Evolutionary conservation across 129 eudicot genomes (phyloP).

Genomic region (Escallonia herrerae): DNA sequence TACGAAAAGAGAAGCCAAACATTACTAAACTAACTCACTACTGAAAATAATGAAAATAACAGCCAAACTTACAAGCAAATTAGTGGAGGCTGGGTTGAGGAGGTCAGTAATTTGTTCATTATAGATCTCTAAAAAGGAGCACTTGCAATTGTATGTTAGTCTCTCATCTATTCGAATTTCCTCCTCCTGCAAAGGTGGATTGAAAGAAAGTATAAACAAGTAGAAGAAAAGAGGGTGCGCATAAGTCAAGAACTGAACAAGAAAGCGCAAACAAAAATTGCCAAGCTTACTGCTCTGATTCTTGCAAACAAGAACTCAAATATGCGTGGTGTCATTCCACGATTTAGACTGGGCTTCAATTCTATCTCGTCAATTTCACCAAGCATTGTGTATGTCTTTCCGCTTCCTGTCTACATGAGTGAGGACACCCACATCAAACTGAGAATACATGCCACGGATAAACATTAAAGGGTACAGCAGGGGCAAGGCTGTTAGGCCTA

Average conservation of each 20-base stretch:
- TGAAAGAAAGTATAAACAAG: background rate
- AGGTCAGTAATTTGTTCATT: constrained; percentile 96
- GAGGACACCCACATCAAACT: background rate
- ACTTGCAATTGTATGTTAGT: constrained; percentile 72
- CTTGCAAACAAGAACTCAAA: constrained; percentile 93
- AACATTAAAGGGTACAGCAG: background rate
- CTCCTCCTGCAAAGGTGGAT: constrained; percentile 53
- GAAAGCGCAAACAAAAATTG: constrained; percentile 1
- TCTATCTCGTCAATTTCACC: constrained; percentile 79
- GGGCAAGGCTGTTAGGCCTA: too few relatives aligned
- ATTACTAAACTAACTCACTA: background rate
- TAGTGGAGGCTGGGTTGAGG: constrained; percentile 89
- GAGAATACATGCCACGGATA: background rate
- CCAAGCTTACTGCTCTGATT: constrained; percentile 62
- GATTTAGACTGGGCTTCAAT: constrained; percentile 63
- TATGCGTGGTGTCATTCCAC: constrained; percentile 98
- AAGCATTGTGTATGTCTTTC: constrained; percentile 95
- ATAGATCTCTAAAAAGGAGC: constrained; percentile 92
- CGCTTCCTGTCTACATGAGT: constrained; percentile 81
- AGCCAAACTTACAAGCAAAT: constrained; percentile 67
- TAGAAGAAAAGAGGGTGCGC: background rate
- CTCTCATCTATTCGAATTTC: constrained; percentile 90
- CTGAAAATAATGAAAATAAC: background rate
- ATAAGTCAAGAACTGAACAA: background rate
- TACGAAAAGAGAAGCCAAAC: constrained; percentile 15